Base-by-base conservation (phyloP, 768 basidiomycete species). In the Chlorophyllum brunneum region DNA sequence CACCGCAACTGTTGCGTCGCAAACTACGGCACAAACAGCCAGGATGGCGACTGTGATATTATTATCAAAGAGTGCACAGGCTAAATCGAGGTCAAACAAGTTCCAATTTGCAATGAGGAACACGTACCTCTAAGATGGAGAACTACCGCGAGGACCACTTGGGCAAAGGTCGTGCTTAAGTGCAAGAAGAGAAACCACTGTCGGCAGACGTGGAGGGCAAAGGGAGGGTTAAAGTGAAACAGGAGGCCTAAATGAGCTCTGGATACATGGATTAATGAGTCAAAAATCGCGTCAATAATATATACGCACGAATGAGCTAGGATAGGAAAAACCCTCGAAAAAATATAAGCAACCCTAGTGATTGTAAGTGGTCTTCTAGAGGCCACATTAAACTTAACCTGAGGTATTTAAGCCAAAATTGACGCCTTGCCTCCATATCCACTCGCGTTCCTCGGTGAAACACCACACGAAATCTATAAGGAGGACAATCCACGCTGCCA, bases 401-500 rank as follows among this genome's bases (percentile, higher is more conserved):
- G n/a, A n/a, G n/a, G n/a, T n/a, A n/a, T n/a, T n/a, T n/a, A n/a
- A n/a, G n/a, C n/a, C n/a, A n/a, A n/a, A n/a, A n/a, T n/a, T n/a
- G n/a, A n/a, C n/a, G n/a, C n/a, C 45, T 37, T 37, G 16, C 46
- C 20, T 48, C 46, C 46, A 48, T 20, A 48, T 48, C 5, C 20
- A 13, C 2, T 13, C 15, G 23, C 34, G 20, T 22, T 48, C 46
- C 7, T 34, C 3, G 4, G 22, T 26, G 18, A 37, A 48, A 26
- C 26, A 24, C 23, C 46, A 37, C 15, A 23, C 36, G 11, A 48
- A 6, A 13, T 48, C 46, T 8, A 48, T 8, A 7, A 48, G 34
- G 16, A 37, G 22, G 16, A 48, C 33, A 16, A 27, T n/a, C 33
- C 20, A 34, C 10, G 46, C 31, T 11, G 33, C 31, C 20, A 37